phyloP scores from a whole-genome alignment of 441 rosid species.

The Gossypium davidsonii region DNA sequence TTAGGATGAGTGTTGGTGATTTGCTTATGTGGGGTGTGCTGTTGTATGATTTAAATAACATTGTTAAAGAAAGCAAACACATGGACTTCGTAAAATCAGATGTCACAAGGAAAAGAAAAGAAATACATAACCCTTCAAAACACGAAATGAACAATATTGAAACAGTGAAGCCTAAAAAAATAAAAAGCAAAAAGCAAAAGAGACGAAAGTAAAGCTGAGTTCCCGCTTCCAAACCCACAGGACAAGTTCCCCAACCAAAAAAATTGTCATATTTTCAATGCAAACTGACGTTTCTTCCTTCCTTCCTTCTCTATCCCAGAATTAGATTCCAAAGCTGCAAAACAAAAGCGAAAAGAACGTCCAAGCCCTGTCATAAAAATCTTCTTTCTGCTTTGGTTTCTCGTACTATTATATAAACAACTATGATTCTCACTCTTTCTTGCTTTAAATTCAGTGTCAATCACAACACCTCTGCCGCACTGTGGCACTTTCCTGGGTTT shows the following conservation, averaged over 20 bases:
- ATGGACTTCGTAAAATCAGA: too few species aligned
- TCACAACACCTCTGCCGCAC: not conserved
- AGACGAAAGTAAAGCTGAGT: not conserved
- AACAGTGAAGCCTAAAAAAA: not conserved
- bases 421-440: not conserved
- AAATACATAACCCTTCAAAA: not conserved
- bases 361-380: not conserved
- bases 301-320: not conserved
- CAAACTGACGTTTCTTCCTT: not conserved
- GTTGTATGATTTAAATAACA: too few species aligned
- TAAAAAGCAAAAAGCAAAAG: not conserved
- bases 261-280: not conserved
- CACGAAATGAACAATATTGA: not conserved
- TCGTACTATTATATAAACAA: not conserved
- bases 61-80: too few species aligned
- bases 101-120: not conserved
- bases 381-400: not conserved
- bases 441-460: conserved; percentile 1
- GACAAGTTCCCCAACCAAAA: not conserved
- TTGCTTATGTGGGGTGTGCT: too few species aligned
- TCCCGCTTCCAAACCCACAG: conserved; percentile 3
- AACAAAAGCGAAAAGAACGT: not conserved
- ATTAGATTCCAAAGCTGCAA: not conserved
- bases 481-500: not conserved
- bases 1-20: too few species aligned